Evolutionary conservation across 2,329 filamentous ascomycete genomes (phyloP).

Genomic region (Pseudogymnoascus sp.): DNA sequence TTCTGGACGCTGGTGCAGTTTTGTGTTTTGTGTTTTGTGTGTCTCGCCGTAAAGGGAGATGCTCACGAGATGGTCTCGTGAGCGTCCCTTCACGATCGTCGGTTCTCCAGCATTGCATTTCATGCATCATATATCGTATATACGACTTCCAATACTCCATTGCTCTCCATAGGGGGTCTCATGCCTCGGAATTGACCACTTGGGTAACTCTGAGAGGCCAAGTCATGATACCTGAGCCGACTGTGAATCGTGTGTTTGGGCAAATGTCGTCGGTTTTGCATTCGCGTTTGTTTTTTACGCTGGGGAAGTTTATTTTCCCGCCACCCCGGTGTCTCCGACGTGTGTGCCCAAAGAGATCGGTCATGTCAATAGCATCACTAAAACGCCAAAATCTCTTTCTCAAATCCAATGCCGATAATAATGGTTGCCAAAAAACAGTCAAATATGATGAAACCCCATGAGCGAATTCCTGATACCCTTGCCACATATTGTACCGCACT

Average conservation of each 20-base stretch:
- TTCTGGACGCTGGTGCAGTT: not conserved
- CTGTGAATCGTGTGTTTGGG: not conserved
- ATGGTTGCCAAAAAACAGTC: not conserved
- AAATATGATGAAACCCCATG: not conserved
- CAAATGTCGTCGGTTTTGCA: not conserved
- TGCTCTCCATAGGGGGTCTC: not conserved
- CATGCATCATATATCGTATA: slow-evolving; percentile 1
- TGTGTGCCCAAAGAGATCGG: not conserved
- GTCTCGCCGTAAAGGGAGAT: not conserved
- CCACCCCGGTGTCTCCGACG: not conserved
- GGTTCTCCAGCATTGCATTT: slow-evolving; percentile 1
- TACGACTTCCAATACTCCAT: not conserved
- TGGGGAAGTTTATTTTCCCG: not conserved
- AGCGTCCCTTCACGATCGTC: not conserved
- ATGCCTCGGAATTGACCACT: not conserved
- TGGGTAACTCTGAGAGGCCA: not conserved
- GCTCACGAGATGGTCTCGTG: not conserved
- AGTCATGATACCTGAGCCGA: not conserved
- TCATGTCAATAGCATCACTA: not conserved
- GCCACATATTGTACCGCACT: not conserved
- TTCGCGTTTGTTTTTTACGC: not conserved
- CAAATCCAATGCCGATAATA: not conserved
- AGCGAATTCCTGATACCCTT: not conserved
- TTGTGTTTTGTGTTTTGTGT: no score
- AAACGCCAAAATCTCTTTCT: not conserved